A percentile compares a stretch with the other conserved stretches of the same genome.
Conservation (phyloP, 257 asterid genomes). For the Gentiana macrophylla region DNA sequence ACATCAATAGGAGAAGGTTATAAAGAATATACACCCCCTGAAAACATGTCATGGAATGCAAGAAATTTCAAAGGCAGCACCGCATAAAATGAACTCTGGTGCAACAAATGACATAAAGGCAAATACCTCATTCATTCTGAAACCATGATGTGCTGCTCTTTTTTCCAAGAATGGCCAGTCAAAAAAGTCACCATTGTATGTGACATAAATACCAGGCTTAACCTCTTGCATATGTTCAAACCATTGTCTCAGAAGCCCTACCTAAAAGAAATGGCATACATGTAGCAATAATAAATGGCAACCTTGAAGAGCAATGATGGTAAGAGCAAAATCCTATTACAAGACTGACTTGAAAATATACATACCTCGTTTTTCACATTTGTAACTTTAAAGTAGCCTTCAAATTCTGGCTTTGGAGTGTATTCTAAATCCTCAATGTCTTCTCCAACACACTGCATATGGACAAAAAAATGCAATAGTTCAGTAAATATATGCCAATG, state of each 20-base stretch:
- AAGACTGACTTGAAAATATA: conserved; percentile 8
- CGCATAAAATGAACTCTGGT: neutral
- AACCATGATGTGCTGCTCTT: conserved; percentile 85
- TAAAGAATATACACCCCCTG: neutral
- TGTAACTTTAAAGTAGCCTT: conserved; percentile 78
- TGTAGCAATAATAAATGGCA: no score
- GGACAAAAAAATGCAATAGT: neutral
- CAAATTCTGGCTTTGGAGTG: conserved; percentile 95
- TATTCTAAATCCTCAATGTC: conserved; percentile 93
- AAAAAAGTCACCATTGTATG: conserved; percentile 96
- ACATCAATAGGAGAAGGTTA: neutral
- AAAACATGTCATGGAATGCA: neutral
- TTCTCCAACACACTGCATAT: conserved; percentile 82
- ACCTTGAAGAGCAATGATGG: neutral
- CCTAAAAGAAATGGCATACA: conserved; percentile 29
- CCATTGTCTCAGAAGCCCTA: conserved; percentile 77
- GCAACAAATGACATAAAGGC: conserved; percentile 2
- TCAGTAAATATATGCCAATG: neutral
- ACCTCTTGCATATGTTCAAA: conserved; percentile 87
- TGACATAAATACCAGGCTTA: conserved; percentile 91
- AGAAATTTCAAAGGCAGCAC: neutral
- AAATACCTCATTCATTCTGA: conserved; percentile 67
- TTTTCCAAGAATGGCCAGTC: conserved; percentile 97
- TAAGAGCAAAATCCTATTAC: neutral
- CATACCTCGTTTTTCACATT: conserved; percentile 89